Evolutionary conservation across 225 moss, liverwort and hornwort species (phyloP).

Genomic region (Antitrichia curtipendula): DNA sequence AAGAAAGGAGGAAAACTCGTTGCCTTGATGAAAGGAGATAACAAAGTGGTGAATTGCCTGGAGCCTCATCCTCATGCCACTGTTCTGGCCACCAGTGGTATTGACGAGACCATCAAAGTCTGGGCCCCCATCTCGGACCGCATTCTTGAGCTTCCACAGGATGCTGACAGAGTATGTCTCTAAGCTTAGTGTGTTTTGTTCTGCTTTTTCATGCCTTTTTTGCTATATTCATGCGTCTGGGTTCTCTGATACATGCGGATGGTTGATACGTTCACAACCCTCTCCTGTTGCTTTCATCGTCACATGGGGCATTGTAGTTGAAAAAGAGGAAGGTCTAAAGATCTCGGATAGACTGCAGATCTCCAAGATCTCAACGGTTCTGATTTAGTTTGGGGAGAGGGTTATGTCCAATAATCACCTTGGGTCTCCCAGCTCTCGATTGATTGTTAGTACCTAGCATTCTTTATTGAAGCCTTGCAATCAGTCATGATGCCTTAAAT

Average conservation of each 20-base stretch:
- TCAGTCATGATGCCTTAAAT: background rate
- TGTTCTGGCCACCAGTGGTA: conserved; percentile 75
- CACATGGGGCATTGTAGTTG: background rate
- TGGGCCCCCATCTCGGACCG: conserved; percentile 65
- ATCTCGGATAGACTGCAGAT: background rate
- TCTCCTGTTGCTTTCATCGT: background rate
- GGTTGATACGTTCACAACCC: no score
- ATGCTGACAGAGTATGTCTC: conserved; percentile 49
- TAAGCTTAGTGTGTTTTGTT: background rate
- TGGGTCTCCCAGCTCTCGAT: background rate
- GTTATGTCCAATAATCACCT: background rate
- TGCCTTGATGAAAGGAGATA: conserved; percentile 61
- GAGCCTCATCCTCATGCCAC: conserved; percentile 81
- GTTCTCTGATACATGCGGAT: background rate
- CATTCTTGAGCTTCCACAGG: conserved; percentile 42
- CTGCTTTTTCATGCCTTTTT: background rate
- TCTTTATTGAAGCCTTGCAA: background rate
- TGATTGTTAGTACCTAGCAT: background rate
- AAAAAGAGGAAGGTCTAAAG: background rate
- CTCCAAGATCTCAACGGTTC: background rate
- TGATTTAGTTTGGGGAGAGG: background rate
- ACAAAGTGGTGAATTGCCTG: conserved; percentile 72
- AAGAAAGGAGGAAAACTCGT: conserved; percentile 71
- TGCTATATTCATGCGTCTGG: background rate
- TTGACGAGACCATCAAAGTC: conserved; percentile 72